Base-by-base conservation (phyloP, 768 basidiomycete species). In the Leccinum ochraceum region DNA sequence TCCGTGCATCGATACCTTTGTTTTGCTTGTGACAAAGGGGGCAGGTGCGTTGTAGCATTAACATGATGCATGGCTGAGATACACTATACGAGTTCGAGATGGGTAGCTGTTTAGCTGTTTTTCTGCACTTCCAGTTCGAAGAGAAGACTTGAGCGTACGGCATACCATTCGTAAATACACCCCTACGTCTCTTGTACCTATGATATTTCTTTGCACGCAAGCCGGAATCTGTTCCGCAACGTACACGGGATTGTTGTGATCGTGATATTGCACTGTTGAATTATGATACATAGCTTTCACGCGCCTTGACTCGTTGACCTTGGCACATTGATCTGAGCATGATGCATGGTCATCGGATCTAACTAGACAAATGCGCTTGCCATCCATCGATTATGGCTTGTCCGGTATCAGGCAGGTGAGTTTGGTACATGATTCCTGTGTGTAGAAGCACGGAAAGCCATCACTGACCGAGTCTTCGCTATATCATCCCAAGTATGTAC, bases 1-100 rank as follows among this genome's bases (percentile, higher is more conserved):
- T 53, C 60, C 60, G 66, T 62, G 63, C 62, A 65, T 60, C 58
- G 68, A 66, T 68, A 60, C 66, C 68, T 64, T 70, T 66, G 57
- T 60, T 66, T 60, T 65, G 61, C 69, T 71, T 63, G 63, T 63
- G 62, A 63, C 62, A 61, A 70, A 64, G 75, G 77, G 80, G 78
- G 80, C 81, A 85, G 84, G 84, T 86, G 82, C 84, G 84, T 86
- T 81, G 76, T 79, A 81, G 83, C 76, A 78, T 78, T 79, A 76
- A 77, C 68, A 68, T 69, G 63, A 53, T 64, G 66, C 64, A 28
- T 60, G 60, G 65, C 71, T 82, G 72, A 83, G 81, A 74, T 76
- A 74, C 74, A 77, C 17, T 76, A 74, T 75, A 77, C 17, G 71
- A 67, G 69, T 71, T 74, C 67, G 65, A 66, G 67, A 58, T 63